These are phyloP conservation scores for Phytophthora citrophthora DNA, from an alignment of 352 stramenopile genomes.

Conservation along the genomic window DNA sequence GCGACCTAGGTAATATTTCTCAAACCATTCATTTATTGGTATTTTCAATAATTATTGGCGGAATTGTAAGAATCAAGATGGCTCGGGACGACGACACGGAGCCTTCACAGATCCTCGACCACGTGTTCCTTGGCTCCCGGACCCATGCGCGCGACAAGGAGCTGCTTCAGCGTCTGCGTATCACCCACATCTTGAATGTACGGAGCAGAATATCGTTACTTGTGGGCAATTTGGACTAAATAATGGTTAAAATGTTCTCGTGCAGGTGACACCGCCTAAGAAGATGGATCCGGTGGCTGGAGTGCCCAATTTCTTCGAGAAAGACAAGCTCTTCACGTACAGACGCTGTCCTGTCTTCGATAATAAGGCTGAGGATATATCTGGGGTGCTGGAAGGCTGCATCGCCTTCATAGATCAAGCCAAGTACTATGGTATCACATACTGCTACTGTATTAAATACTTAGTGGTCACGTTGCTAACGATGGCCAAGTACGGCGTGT, in stretches of 20 bases:
- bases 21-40: not conserved
- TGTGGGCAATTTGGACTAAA: too few species aligned
- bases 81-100: constrained; percentile 31
- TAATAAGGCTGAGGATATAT: constrained; percentile 92
- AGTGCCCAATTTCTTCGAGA: constrained; percentile 93
- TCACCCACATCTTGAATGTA: constrained; percentile 89
- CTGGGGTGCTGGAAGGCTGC: constrained; percentile 77
- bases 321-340: constrained; percentile 81
- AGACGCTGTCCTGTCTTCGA: constrained; percentile 88
- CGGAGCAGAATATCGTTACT: not conserved
- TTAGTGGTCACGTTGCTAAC: constrained; percentile 34
- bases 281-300: constrained; percentile 83
- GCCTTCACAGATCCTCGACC: constrained; percentile 69
- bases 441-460: not conserved
- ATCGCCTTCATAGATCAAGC: constrained; percentile 92
- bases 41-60: not conserved
- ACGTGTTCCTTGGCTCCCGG: constrained; percentile 77
- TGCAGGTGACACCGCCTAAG: constrained; percentile 79
- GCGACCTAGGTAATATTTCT: too few species aligned
- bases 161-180: constrained; percentile 58
- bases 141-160: constrained; percentile 71
- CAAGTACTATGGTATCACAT: constrained; percentile 87
- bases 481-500: constrained; percentile 39
- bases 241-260: not conserved
- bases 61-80: not conserved